A percentile compares a stretch with the other conserved stretches of the same genome.
Conservation (phyloP, 2,329 filamentous ascomycete genomes). For the Claviceps africana region DNA sequence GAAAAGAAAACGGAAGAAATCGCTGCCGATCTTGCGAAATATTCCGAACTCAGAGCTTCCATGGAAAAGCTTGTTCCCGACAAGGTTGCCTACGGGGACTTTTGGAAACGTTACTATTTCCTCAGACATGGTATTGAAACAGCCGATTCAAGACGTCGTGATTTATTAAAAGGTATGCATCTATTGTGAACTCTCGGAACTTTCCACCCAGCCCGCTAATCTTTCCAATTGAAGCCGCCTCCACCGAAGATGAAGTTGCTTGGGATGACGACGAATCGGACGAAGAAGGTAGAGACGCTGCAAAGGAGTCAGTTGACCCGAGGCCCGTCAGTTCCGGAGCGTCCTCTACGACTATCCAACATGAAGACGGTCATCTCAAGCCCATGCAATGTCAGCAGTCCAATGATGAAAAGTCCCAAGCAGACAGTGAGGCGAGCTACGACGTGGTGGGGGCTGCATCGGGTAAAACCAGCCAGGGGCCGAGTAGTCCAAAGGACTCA, state of each 20-base stretch:
- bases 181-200: not conserved
- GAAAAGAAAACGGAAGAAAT: slow-evolving; percentile 79
- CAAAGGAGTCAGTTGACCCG: slow-evolving; percentile 12
- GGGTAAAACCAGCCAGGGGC: slow-evolving; percentile 63
- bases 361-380: slow-evolving; percentile 39
- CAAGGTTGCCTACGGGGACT: slow-evolving; percentile 72
- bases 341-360: slow-evolving; percentile 49
- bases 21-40: slow-evolving; percentile 66
- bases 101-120: slow-evolving; percentile 96
- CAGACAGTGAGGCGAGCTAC: slow-evolving; percentile 91
- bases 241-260: slow-evolving; percentile 55
- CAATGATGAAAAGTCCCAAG: slow-evolving; percentile 77
- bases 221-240: slow-evolving; percentile 37
- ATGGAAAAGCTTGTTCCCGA: slow-evolving; percentile 98
- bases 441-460: slow-evolving; percentile 75
- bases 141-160: slow-evolving; percentile 75
- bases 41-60: slow-evolving; percentile 67
- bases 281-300: slow-evolving; percentile 18
- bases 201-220: slow-evolving; percentile 6
- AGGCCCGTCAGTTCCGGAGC: slow-evolving; percentile 34
- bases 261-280: slow-evolving; percentile 60
- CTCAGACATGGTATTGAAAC: slow-evolving; percentile 83
- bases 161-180: slow-evolving; percentile 71
- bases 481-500: slow-evolving; percentile 47
- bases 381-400: slow-evolving; percentile 55